Percentiles rank a stretch among this genome's conserved stretches.
Evolutionary conservation across 768 basidiomycete species (phyloP).

Genomic region (Russula sp.): DNA sequence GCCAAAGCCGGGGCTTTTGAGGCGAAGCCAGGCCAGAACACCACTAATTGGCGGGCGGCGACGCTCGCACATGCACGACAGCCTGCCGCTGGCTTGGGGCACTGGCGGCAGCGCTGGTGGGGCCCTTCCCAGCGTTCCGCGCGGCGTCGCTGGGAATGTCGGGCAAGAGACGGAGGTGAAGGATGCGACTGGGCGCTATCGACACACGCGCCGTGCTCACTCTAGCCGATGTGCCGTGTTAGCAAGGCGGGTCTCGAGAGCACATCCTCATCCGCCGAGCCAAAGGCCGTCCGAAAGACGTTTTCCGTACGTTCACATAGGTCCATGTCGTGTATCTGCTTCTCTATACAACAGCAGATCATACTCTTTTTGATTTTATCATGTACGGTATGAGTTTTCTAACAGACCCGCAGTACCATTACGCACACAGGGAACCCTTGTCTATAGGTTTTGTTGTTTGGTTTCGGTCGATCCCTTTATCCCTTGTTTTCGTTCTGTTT

Average conservation of each 20-base stretch:
- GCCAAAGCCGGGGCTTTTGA: no score
- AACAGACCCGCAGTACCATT: background rate
- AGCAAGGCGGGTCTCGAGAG: conserved; percentile 93
- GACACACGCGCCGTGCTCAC: conserved; percentile 76
- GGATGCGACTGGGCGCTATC: conserved; percentile 76
- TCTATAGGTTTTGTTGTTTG: background rate
- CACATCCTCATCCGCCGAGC: background rate
- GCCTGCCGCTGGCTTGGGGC: conserved; percentile 52
- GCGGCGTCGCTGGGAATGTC: conserved; percentile 47
- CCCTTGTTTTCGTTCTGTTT: background rate
- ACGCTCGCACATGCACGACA: conserved; percentile 64
- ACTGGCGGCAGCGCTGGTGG: conserved; percentile 17
- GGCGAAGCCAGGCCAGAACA: no score
- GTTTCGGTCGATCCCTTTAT: background rate
- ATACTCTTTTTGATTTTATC: no score
- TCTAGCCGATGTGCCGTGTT: conserved; percentile 84
- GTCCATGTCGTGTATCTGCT: background rate
- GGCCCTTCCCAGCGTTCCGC: conserved; percentile 22
- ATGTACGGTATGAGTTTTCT: background rate
- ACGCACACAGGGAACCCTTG: conserved; percentile 2
- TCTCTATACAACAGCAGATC: no score
- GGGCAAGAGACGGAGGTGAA: conserved; percentile 86
- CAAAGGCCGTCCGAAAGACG: background rate
- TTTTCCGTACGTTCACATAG: background rate
- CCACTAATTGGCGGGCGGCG: conserved; percentile 39